Base-by-base conservation (phyloP, 2,329 filamentous ascomycete species). In the Hymenoscyphus repandus region DNA sequence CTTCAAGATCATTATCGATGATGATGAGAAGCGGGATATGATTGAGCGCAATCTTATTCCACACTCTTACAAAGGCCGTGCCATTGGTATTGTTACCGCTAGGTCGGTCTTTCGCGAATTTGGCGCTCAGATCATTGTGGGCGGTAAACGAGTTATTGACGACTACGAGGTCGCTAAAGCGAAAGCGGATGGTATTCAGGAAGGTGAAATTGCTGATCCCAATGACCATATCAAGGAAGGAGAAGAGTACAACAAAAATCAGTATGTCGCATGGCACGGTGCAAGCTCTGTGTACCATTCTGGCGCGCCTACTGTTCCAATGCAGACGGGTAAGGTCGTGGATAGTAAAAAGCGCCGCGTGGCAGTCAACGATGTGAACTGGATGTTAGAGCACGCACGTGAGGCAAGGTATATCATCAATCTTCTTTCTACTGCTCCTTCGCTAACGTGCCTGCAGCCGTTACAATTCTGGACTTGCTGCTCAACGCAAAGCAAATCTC, bases 251-350 rank as follows among this genome's bases (percentile, higher is more conserved):
- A 96, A 99, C 75, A 90, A 92, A 72, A 99, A 99, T 66, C 91
- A 96, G 68, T 99, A 96, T 65, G 93, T 99, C 27, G 93, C 93
- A 27, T 99, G 93, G 93, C 91, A 96, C 67, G 93, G 93, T 45
- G 93, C 93, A 43, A 97, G 92, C 68, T 85, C 88, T 36, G 93
- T 99, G 20, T 99, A 99, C 67, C 90, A 97, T 67, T 90, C 88
- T 11, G 85, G 83, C 50, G 80, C 78, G 1, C 88, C 90, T 1
- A 83, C 85, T 18, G 82, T 88, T n/a, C 89, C 90, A 2, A 74
- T 85, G 51, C 83, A 82, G 31, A 83, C 76, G 53, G 86, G 87
- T 51, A 95, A 95, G 69, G 76, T 74, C 32, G 69, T 82, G 6
- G 88, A 91, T 59, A 79, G 80, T 56, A 96, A 95, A 74, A 90